Evolutionary conservation across 768 basidiomycete genomes (phyloP), one percentile per base, ranked within the genome.

Genomic region (Pholiota conissans): DNA sequence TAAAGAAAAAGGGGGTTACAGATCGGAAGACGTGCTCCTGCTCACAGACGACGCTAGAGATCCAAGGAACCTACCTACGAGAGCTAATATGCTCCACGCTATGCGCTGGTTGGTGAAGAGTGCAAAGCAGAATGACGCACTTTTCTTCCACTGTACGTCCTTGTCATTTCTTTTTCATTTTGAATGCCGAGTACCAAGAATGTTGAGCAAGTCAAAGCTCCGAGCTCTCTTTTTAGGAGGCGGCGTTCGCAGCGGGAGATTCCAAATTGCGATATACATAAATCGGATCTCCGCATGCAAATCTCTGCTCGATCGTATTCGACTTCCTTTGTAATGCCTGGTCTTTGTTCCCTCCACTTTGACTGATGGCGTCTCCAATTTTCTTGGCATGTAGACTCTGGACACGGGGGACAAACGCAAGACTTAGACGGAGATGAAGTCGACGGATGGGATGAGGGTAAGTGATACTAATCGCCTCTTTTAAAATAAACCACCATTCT

Each of bases 401-500:
- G 95, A 0, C 95, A 98, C 65, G 96, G 97, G n/a, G 96, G 95
- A 9, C 95, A 95, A 67, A 86, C 88, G 2, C 79, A 77, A 52
- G 94, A 97, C 71, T 59, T 73, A 1, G 81, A 91, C 62, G 91
- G 90, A 3, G 91, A 93, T 62, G 88, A 95, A 71, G 73, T 78
- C 0, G 89, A 91, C 63, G 94, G 93, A 6, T 82, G 75, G 53
- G 92, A 95, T 60, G 92, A 94, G 79, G 84, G 87, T 86, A 55
- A 35, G 69, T 45, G 9, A 37, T 32, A 54, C 2, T 13, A 5
- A 22, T 42, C 27, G 39, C 3, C 5, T 32, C 16, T 46, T 47
- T 11, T 37, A 26, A 26, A 42, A 24, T 34, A 18, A 46, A 18
- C 2, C n/a, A n/a, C n/a, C n/a, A 5, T 30, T 26, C 9, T 32